Percentiles rank a stretch among this genome's conserved stretches.
Evolutionary conservation across 2,329 filamentous ascomycete genomes (phyloP).

Genomic region (Paecilomyces formosus): DNA sequence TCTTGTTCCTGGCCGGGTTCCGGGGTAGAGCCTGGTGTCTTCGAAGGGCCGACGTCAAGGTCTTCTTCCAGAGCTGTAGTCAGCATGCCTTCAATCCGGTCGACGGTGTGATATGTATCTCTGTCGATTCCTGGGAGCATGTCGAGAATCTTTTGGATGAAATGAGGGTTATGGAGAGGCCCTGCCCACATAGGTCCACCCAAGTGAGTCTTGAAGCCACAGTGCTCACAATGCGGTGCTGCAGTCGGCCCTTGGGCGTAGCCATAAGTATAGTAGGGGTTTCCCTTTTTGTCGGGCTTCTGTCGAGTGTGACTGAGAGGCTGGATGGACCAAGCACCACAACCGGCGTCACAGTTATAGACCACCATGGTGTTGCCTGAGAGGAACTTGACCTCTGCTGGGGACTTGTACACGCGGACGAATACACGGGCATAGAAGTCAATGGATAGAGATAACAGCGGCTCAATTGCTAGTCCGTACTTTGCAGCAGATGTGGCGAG

Average conservation of each 20-base stretch:
- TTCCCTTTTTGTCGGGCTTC: constrained; percentile 62
- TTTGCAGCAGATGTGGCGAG: constrained; percentile 73
- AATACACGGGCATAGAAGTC: constrained; percentile 94
- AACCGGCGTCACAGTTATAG: constrained; percentile 84
- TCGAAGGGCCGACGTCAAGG: constrained; percentile 17
- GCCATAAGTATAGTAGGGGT: constrained; percentile 68
- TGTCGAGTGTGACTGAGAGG: constrained; percentile 63
- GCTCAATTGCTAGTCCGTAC: constrained; percentile 84
- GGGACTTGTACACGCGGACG: constrained; percentile 70
- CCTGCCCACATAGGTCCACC: constrained; percentile 94
- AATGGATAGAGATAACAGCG: constrained; percentile 84
- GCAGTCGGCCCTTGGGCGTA: constrained; percentile 64
- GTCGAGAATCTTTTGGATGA: constrained; percentile 70
- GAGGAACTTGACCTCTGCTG: constrained; percentile 80
- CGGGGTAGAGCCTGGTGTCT: constrained; percentile 5
- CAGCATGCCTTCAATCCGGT: constrained; percentile 85
- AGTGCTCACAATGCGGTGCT: constrained; percentile 67
- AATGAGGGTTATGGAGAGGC: constrained; percentile 74
- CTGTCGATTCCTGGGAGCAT: constrained; percentile 61
- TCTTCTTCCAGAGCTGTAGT: constrained; percentile 77
- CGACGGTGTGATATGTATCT: constrained; percentile 68
- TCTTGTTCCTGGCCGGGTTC: constrained; percentile 6
- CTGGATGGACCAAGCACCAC: constrained; percentile 85
- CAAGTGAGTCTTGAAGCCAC: constrained; percentile 77
- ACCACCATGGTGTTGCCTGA: constrained; percentile 88